Evolutionary conservation across 768 basidiomycete genomes (phyloP).

Genomic region (Dentipellis sp.): DNA sequence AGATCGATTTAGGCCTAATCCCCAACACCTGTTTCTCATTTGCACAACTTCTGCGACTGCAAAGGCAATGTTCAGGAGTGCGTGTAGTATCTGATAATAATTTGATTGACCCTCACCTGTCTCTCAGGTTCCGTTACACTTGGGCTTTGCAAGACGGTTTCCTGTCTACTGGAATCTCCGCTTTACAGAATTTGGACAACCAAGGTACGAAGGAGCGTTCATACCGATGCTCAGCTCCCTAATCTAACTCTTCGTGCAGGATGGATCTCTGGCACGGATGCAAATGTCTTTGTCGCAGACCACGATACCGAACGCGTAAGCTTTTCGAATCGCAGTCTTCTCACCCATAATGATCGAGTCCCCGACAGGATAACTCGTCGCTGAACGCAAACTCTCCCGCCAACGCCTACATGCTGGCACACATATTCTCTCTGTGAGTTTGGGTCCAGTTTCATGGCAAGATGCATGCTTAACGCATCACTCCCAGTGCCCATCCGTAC

Average conservation of each 20-base stretch:
- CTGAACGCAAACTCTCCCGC: conserved; percentile 51
- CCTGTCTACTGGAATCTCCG: conserved; percentile 38
- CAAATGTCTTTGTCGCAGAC: conserved; percentile 61
- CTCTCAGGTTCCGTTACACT: conserved; percentile 47
- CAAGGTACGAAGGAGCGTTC: conserved; percentile 25
- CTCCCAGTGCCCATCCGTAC: conserved; percentile 43
- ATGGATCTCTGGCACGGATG: conserved; percentile 43
- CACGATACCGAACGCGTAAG: conserved; percentile 58
- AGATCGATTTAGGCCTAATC: not conserved
- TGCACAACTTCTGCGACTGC: not conserved
- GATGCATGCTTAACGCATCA: too few relatives aligned
- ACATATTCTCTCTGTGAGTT: conserved; percentile 45
- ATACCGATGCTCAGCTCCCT: not conserved
- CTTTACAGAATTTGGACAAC: conserved; percentile 41
- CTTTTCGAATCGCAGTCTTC: not conserved
- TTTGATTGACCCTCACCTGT: not conserved
- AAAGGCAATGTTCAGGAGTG: conserved; percentile 58
- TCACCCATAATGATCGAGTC: not conserved
- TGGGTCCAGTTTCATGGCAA: not conserved
- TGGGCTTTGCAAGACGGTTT: conserved; percentile 43
- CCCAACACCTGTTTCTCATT: not conserved
- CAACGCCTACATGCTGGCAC: conserved; percentile 54
- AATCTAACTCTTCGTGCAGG: conserved; percentile 24
- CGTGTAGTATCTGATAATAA: conserved; percentile 1
- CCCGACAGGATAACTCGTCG: conserved; percentile 36